A percentile compares a stretch with the other conserved stretches of the same genome.
These are phyloP conservation scores for Setaria italica DNA, from an alignment of 202 grass and related monocot genomes.

Conservation along the genomic window DNA sequence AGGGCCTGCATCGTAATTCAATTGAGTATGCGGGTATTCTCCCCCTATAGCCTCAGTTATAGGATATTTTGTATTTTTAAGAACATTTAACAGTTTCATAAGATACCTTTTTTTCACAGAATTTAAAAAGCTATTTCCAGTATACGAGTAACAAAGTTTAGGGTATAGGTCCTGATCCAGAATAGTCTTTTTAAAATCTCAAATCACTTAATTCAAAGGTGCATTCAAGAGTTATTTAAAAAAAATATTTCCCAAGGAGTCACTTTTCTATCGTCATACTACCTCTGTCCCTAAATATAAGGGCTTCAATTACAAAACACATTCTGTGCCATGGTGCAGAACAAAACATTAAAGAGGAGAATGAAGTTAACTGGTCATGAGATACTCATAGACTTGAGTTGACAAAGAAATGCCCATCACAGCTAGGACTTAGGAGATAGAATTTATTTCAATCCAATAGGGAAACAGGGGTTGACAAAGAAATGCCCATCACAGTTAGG, in stretches of 20 bases:
- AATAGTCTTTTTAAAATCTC: background rate
- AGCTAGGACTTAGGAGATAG: background rate
- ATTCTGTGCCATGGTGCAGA: too few species aligned
- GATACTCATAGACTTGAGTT: too few species aligned
- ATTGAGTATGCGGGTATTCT: too few species aligned
- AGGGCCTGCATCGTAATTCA: background rate
- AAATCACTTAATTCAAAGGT: background rate
- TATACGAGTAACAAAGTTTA: background rate
- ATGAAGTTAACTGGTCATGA: too few species aligned
- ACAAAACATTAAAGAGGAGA: too few species aligned
- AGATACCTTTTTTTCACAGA: background rate
- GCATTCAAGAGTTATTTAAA: background rate
- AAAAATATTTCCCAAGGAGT: background rate
- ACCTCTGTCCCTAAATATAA: too few species aligned
- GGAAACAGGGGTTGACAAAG: too few species aligned
- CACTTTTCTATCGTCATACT: too few species aligned
- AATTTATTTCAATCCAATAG: too few species aligned
- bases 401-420: background rate
- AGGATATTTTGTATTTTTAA: background rate
- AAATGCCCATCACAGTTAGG: background rate
- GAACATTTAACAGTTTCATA: background rate
- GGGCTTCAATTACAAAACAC: too few species aligned
- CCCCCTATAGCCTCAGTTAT: too few species aligned
- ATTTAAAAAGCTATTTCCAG: constrained; percentile 4
- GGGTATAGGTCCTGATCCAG: background rate